A percentile compares a stretch with the other conserved stretches of the same genome.
Evolutionary conservation across 805 yeast genomes (phyloP).

Genomic region (Ogataea pilisensis): DNA sequence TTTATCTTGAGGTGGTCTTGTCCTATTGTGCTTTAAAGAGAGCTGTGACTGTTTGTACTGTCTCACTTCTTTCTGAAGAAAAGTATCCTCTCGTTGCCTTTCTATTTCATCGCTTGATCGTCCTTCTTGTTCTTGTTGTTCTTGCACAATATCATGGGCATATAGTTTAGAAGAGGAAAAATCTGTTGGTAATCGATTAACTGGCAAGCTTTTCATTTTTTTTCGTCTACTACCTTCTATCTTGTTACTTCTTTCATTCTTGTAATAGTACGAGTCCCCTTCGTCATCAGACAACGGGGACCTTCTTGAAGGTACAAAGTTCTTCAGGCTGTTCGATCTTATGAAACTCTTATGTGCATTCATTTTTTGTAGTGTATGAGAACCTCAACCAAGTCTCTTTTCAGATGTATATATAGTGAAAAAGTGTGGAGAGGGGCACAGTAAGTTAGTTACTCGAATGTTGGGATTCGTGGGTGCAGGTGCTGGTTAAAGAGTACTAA

Average conservation of each 20-base stretch:
- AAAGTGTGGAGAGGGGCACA: neutral
- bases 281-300: slow-evolving; percentile 29
- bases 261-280: slow-evolving; percentile 7
- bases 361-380: neutral
- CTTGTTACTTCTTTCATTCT: neutral
- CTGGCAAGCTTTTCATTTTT: neutral
- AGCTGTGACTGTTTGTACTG: neutral
- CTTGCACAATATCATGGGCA: neutral
- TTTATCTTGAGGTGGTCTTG: neutral
- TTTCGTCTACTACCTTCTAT: neutral
- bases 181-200: neutral
- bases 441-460: neutral
- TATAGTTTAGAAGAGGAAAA: too few species aligned
- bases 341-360: neutral
- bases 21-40: neutral
- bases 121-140: neutral
- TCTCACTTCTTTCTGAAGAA: neutral
- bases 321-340: slow-evolving; percentile 2
- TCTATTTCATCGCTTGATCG: neutral
- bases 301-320: slow-evolving; percentile 25
- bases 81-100: neutral
- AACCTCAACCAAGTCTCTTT: too few species aligned
- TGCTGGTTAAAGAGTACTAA: too few species aligned
- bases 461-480: too few species aligned
- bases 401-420: too few species aligned